Base-by-base conservation (phyloP, 139 green algal genomes). In the Haematococcus lacustris region DNA sequence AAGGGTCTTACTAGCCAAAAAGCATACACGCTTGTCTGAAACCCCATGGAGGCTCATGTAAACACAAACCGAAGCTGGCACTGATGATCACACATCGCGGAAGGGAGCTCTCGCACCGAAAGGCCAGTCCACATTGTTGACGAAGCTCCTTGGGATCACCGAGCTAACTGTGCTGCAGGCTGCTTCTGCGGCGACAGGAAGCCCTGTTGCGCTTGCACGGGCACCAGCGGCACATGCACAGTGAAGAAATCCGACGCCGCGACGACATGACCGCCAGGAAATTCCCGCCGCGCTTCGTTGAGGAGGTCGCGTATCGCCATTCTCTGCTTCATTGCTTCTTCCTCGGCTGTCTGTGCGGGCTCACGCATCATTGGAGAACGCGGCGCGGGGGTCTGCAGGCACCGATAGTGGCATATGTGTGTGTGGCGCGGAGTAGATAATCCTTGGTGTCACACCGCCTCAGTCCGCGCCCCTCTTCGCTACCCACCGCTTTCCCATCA, bases 161-260 rank as follows among this genome's bases (percentile, higher is more conserved):
- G n/a, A n/a, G n/a, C n/a, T n/a, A n/a, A n/a, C n/a, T n/a, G n/a
- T n/a, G n/a, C n/a, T n/a, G n/a, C n/a, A n/a, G n/a, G n/a, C n/a
- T n/a, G n/a, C n/a, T n/a, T n/a, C n/a, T n/a, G n/a, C n/a, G n/a
- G n/a, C n/a, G n/a, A n/a, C n/a, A n/a, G n/a, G n/a, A n/a, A n/a
- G n/a, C n/a, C n/a, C n/a, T n/a, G n/a, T n/a, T n/a, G n/a, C n/a
- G n/a, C n/a, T n/a, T n/a, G n/a, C n/a, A n/a, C 60, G 30, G 3
- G n/a, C 35, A 13, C n/a, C 6, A 51, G 63, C 21, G 63, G 63
- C 63, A 72, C 67, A 64, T 72, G 43, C 30, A 72, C 28, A 1
- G 67, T 72, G 32, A 64, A 65, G 32, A 72, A 72, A 26, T 72
- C 67, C 1, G 2, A 37, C 2, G 67, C 67, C 41, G 67, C 67